Evolutionary conservation across 169 alveolate species (phyloP).

Genomic region (Plasmodium ovale): DNA sequence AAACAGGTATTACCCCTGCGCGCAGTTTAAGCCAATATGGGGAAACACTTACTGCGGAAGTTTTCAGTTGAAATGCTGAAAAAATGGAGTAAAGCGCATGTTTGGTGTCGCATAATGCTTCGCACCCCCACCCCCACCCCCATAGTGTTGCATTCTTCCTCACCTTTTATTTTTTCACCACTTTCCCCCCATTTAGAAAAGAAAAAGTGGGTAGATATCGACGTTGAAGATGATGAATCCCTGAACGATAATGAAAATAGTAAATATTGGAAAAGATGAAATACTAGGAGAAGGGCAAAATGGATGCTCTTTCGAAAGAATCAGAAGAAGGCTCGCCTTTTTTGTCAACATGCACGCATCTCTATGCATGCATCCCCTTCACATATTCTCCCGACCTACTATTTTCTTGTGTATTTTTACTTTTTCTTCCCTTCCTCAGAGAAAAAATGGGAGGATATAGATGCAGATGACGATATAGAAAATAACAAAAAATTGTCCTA

Average conservation of each 20-base stretch:
- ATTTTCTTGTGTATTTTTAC: conserved; percentile 1
- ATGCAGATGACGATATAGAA: conserved; percentile 86
- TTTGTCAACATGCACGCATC: too few species aligned
- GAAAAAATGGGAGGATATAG: conserved; percentile 88
- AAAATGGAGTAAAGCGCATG: too few species aligned
- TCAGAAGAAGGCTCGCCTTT: too few species aligned
- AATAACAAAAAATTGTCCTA: conserved; percentile 80
- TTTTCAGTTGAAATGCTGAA: too few species aligned
- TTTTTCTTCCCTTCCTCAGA: conserved; percentile 45
- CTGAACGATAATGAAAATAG: conserved; percentile 64
- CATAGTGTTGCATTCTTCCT: too few species aligned
- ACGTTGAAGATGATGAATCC: conserved; percentile 67
- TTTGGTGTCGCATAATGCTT: too few species aligned
- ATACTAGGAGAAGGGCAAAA: not conserved
- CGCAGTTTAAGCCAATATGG: too few species aligned
- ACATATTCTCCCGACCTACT: not conserved
- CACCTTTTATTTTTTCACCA: not conserved
- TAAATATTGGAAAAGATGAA: not conserved
- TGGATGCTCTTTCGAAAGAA: too few species aligned
- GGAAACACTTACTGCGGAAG: too few species aligned
- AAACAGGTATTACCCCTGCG: conserved; percentile 73
- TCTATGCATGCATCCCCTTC: not conserved
- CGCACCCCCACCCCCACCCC: too few species aligned
- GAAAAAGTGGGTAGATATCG: conserved; percentile 69
- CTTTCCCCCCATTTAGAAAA: conserved; percentile 14